phyloP scores from a whole-genome alignment of 176 grass and related monocot species.

The Areca catechu region DNA sequence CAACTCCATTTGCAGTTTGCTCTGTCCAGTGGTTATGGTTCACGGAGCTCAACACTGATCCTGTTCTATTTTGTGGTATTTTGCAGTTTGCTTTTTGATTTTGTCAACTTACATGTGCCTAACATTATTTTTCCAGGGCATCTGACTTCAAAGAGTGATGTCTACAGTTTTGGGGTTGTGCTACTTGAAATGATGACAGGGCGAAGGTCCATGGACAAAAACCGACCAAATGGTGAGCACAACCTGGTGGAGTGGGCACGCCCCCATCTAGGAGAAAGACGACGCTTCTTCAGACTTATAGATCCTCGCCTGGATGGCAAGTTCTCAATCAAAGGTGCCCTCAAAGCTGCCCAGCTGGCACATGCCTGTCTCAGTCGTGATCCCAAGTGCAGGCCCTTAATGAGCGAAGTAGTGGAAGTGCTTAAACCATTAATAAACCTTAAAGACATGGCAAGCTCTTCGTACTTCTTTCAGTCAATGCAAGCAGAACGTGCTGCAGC shows the following conservation, averaged over 20 bases:
- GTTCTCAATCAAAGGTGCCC: constrained; percentile 68
- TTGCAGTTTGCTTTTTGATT: constrained; percentile 2
- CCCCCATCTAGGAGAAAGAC: constrained; percentile 58
- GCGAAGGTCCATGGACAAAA: constrained; percentile 76
- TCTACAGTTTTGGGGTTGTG: constrained; percentile 74
- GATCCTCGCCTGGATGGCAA: constrained; percentile 69
- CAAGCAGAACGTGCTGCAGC: constrained; percentile 48
- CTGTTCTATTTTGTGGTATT: not conserved
- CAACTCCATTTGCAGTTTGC: no score
- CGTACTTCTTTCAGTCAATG: constrained; percentile 86
- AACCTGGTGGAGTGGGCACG: constrained; percentile 85
- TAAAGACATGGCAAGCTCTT: constrained; percentile 82
- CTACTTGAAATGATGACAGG: constrained; percentile 87
- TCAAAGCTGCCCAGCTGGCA: constrained; percentile 57
- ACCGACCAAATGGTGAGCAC: constrained; percentile 89
- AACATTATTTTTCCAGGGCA: constrained; percentile 38
- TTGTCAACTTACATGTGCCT: no score
- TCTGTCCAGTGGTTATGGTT: no score
- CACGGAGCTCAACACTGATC: no score
- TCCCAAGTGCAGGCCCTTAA: constrained; percentile 55
- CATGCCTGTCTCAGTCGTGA: constrained; percentile 64
- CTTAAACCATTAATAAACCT: constrained; percentile 80
- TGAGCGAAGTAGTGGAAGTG: constrained; percentile 94
- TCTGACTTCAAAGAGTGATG: constrained; percentile 88
- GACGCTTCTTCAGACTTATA: constrained; percentile 60